Conservation (phyloP, 106 monocot species). For the Allium fistulosum region DNA sequence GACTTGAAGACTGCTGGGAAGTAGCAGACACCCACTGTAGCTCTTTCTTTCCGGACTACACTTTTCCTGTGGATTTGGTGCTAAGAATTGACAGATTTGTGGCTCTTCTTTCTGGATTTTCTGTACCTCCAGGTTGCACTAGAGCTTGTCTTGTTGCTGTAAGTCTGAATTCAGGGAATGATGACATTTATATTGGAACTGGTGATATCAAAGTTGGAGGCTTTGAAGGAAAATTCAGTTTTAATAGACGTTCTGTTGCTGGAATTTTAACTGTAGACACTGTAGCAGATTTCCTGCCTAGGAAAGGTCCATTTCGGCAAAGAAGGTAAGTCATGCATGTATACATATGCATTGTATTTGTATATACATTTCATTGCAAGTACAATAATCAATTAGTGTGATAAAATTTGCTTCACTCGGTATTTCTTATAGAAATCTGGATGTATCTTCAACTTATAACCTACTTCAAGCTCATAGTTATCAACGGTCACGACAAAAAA, state of each 20-base stretch:
- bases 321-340: conserved; percentile 49
- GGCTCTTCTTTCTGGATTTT: conserved; percentile 58
- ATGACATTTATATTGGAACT: conserved; percentile 29
- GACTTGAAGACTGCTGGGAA: conserved; percentile 88
- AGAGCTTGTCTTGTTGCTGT: conserved; percentile 77
- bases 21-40: conserved; percentile 98
- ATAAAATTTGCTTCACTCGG: too few species aligned
- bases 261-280: conserved; percentile 91
- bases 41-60: conserved; percentile 77
- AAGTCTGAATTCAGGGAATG: conserved; percentile 18
- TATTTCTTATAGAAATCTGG: too few species aligned
- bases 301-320: conserved; percentile 63
- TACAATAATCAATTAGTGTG: too few species aligned
- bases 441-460: too few species aligned
- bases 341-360: too few species aligned
- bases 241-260: conserved; percentile 46
- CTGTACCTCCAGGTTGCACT: conserved; percentile 64
- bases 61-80: conserved; percentile 66
- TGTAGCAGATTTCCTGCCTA: conserved; percentile 84
- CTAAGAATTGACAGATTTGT: conserved; percentile 68
- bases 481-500: too few species aligned
- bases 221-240: conserved; percentile 36
- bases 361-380: background rate
- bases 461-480: too few species aligned
- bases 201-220: conserved; percentile 31